phyloP scores from a whole-genome alignment of 345 rosid genomes.

The Boechera retrofracta region DNA sequence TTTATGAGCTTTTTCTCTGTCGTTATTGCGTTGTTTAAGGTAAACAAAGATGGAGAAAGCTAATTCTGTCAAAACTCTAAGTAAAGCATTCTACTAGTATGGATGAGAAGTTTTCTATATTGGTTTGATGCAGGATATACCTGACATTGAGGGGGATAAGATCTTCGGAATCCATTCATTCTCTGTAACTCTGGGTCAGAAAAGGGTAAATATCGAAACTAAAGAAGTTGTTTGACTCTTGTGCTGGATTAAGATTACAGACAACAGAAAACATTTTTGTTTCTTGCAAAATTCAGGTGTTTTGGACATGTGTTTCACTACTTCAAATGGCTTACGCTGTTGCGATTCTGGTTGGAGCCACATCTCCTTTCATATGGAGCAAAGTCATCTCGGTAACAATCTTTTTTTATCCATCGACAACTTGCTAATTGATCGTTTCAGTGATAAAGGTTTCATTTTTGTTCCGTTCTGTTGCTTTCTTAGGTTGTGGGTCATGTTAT shows the following conservation, averaged over 20 bases:
- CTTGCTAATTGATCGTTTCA: background rate
- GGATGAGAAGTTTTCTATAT: constrained; percentile 16
- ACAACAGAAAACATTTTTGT: background rate
- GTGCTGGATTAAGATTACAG: background rate
- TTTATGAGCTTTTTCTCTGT: constrained; percentile 98
- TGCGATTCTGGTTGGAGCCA: constrained; percentile 77
- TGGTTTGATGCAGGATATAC: constrained; percentile 69
- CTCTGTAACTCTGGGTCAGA: constrained; percentile 82
- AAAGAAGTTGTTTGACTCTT: background rate
- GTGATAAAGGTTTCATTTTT: background rate
- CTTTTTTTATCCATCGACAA: constrained; percentile 21
- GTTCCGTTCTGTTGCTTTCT: background rate
- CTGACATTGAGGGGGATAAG: constrained; percentile 96
- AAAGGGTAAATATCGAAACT: constrained; percentile 54
- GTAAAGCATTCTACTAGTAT: background rate
- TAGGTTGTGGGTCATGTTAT: constrained; percentile 80
- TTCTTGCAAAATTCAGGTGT: constrained; percentile 58
- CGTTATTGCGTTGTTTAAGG: constrained; percentile 96
- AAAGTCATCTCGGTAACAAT: constrained; percentile 70
- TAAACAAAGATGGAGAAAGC: constrained; percentile 35
- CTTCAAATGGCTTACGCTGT: constrained; percentile 82
- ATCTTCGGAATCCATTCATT: constrained; percentile 82
- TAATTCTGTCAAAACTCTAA: background rate
- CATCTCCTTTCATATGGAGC: constrained; percentile 81
- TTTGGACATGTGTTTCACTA: constrained; percentile 85